Conservation (phyloP, 2,329 filamentous ascomycete genomes). For the Colletotrichum sp. region DNA sequence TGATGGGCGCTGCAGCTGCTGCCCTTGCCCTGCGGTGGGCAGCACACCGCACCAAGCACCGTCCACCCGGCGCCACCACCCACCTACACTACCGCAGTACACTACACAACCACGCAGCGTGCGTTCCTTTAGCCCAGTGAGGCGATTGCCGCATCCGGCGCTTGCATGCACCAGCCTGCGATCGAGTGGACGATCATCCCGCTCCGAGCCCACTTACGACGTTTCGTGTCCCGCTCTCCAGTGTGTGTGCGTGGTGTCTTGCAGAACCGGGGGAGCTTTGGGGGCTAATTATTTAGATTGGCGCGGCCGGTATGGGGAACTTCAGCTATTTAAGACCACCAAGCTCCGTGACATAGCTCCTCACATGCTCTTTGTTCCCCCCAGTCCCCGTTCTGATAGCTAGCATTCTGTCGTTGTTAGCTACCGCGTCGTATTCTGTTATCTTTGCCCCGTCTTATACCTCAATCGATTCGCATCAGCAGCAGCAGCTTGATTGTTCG, state of each 20-base stretch:
- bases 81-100: not conserved
- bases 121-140: not conserved
- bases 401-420: not conserved
- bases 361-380: not conserved
- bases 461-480: not conserved
- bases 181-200: constrained; percentile 18
- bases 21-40: not conserved
- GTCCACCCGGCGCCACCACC: not conserved
- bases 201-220: constrained; percentile 15
- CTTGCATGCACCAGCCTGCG: constrained; percentile 17
- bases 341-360: not conserved
- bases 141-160: constrained; percentile 3
- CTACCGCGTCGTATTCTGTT: not conserved
- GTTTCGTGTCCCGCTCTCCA: constrained; percentile 18
- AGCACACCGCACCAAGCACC: not conserved
- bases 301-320: not conserved
- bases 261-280: not conserved
- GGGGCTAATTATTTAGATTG: not conserved
- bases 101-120: not conserved
- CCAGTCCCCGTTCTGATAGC: not conserved
- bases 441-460: not conserved
- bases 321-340: not conserved
- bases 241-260: not conserved
- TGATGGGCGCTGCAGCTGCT: not conserved
- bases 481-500: not conserved